Evolutionary conservation across 1,284 basidiomycete genomes (phyloP).

Genomic region (Pyrrhoderma lamaoense): DNA sequence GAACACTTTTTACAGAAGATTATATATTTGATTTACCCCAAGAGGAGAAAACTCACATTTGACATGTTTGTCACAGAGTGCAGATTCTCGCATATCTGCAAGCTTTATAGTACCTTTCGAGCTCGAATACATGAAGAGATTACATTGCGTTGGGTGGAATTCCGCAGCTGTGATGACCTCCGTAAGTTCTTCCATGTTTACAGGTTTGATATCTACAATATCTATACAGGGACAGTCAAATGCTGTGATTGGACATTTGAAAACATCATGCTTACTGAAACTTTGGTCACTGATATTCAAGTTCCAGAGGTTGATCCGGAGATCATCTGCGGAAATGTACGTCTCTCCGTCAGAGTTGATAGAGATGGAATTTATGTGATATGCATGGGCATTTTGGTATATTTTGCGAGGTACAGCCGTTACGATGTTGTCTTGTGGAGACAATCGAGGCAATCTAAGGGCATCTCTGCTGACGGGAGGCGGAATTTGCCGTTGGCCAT

Average conservation of each 20-base stretch:
- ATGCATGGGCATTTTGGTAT: conserved; percentile 98
- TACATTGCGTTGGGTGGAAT: conserved; percentile 97
- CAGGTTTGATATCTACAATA: conserved; percentile 99
- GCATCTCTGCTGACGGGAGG: conserved; percentile 49
- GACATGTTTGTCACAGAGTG: conserved; percentile 92
- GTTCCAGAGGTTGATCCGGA: conserved; percentile 98
- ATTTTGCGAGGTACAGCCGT: conserved; percentile 98
- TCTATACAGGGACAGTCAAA: conserved; percentile 43
- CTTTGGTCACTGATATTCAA: conserved; percentile 97
- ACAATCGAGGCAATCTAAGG: conserved; percentile 83
- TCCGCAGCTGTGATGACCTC: conserved; percentile 99
- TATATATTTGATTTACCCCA: not conserved
- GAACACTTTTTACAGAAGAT: conserved; percentile 53
- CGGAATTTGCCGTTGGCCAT: conserved; percentile 62
- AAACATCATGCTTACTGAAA: conserved; percentile 73
- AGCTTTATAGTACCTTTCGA: conserved; percentile 99
- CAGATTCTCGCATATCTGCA: conserved; percentile 99
- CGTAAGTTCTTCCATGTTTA: conserved; percentile 99
- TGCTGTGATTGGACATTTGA: not conserved
- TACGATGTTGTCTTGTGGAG: conserved; percentile 94
- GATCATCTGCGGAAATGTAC: conserved; percentile 96
- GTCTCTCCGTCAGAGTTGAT: conserved; percentile 99
- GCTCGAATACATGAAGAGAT: conserved; percentile 98
- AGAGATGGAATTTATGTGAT: conserved; percentile 99
- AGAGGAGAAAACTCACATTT: conserved; percentile 64